These are phyloP conservation scores for Pseudocercospora crystallina DNA, from an alignment of 2,329 filamentous ascomycete genomes.

Conservation along the genomic window DNA sequence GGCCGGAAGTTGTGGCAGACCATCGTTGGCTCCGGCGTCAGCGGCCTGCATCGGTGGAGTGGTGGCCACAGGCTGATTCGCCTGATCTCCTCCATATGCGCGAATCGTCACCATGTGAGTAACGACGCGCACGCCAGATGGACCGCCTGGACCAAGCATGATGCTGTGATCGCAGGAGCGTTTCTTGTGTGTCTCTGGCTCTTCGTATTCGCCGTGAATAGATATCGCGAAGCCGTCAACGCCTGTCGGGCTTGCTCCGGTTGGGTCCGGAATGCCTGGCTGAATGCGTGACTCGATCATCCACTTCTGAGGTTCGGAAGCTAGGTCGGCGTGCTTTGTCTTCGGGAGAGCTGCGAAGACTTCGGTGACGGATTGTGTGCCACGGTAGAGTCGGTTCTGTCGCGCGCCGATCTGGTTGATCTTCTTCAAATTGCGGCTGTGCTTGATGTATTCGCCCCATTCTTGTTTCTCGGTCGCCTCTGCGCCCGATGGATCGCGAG, in stretches of 20 bases:
- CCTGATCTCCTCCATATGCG: slow-evolving; percentile 60
- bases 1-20: slow-evolving; percentile 26
- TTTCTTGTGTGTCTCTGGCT: slow-evolving; percentile 58
- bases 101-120: slow-evolving; percentile 76
- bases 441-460: slow-evolving; percentile 74
- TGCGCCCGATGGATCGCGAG: slow-evolving; percentile 44
- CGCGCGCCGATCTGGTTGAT: slow-evolving; percentile 62
- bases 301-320: slow-evolving; percentile 68
- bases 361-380: slow-evolving; percentile 63
- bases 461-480: slow-evolving; percentile 48
- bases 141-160: slow-evolving; percentile 64
- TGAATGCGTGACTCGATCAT: slow-evolving; percentile 79
- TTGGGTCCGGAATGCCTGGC: slow-evolving; percentile 68
- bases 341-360: slow-evolving; percentile 69
- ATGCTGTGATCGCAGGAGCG: slow-evolving; percentile 83
- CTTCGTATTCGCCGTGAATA: slow-evolving; percentile 82
- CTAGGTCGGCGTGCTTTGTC: slow-evolving; percentile 73
- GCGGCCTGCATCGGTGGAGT: slow-evolving; percentile 26
- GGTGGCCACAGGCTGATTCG: slow-evolving; percentile 45
- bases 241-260: slow-evolving; percentile 60
- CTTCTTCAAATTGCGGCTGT: slow-evolving; percentile 74
- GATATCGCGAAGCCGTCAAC: slow-evolving; percentile 77
- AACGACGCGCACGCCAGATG: slow-evolving; percentile 69
- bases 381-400: slow-evolving; percentile 65
- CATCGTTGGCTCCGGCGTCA: slow-evolving; percentile 13